Evolutionary conservation across 2,329 filamentous ascomycete genomes (phyloP).

Genomic region (Pestalotiopsis sp.): DNA sequence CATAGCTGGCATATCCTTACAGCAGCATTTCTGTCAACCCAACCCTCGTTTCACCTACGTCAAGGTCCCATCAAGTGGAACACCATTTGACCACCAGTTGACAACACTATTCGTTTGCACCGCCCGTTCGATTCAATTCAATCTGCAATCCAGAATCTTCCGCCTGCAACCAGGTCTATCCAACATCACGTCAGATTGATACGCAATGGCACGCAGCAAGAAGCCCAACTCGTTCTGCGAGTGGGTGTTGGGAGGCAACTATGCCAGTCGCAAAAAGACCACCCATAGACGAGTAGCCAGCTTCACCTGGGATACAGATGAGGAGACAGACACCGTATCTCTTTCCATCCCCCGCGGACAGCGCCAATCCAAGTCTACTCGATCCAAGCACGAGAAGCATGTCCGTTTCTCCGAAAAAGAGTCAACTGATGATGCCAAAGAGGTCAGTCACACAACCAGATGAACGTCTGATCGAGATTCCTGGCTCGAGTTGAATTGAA

Average conservation of each 20-base stretch:
- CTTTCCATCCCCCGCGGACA: constrained; percentile 49
- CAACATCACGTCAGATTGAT: neutral
- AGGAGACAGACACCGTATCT: constrained; percentile 49
- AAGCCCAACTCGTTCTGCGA: constrained; percentile 40
- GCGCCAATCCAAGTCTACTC: constrained; percentile 22
- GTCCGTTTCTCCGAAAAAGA: constrained; percentile 33
- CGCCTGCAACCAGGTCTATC: too few species aligned
- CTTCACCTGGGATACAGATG: constrained; percentile 53
- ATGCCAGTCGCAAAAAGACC: constrained; percentile 17
- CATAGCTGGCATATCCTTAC: neutral
- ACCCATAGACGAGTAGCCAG: constrained; percentile 27
- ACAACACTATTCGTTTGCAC: neutral
- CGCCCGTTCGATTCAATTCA: neutral
- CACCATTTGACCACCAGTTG: neutral
- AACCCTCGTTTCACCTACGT: neutral
- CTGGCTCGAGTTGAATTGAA: neutral
- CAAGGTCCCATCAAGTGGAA: neutral
- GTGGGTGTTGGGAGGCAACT: constrained; percentile 44
- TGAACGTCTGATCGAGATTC: neutral
- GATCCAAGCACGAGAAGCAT: constrained; percentile 15
- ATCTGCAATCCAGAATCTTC: neutral
- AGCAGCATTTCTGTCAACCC: neutral
- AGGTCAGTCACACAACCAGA: neutral
- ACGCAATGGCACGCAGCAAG: neutral
- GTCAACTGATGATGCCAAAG: constrained; percentile 19